Base-by-base conservation (phyloP, 2,329 filamentous ascomycete genomes). In the Dactylonectria macrodidyma region DNA sequence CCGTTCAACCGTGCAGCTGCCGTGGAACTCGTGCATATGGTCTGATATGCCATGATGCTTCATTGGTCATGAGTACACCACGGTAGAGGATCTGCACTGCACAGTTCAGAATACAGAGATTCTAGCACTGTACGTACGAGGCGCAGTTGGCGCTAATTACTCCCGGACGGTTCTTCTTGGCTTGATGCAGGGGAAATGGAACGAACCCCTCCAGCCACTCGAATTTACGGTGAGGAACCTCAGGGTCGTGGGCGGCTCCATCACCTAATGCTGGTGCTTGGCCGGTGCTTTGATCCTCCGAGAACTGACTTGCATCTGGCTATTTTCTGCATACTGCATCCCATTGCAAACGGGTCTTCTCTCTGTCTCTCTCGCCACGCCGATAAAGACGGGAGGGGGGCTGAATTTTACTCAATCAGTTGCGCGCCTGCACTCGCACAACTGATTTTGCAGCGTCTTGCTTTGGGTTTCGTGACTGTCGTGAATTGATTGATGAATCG, bases 171-270 rank as follows among this genome's bases (percentile, higher is more conserved):
- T n/a, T 19, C 19, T 19, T 19, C 19, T n/a, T 44, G 41, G 41
- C 44, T 50, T 22, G 33, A 11, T 10, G 48, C 26, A 65, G 56
- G 38, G 48, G 16, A 61, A 22, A 30, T 30, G 26, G 26, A 30
- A 30, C 26, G 26, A 30, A 30, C 41, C 47, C 44, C 47, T 68
- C 76, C 76, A 78, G 76, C 76, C 76, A 76, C 75, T 75, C 69
- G 75, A 77, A 77, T 78, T 78, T 75, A 75, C 75, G 73, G 76
- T 76, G 71, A 73, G 61, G 19, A 19, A 19, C 19, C 19, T 19
- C 19, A 19, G 19, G 51, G 66, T 46, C 60, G 57, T 30, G 26
- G 26, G 59, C 50, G 51, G n/a, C n/a, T 52, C 34, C 50, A 47
- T 41, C 55, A 47, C 55, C 34, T 54, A 34, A 47, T 52, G n/a